Conservation (phyloP, 305 asterid genomes). For the Withania somnifera region DNA sequence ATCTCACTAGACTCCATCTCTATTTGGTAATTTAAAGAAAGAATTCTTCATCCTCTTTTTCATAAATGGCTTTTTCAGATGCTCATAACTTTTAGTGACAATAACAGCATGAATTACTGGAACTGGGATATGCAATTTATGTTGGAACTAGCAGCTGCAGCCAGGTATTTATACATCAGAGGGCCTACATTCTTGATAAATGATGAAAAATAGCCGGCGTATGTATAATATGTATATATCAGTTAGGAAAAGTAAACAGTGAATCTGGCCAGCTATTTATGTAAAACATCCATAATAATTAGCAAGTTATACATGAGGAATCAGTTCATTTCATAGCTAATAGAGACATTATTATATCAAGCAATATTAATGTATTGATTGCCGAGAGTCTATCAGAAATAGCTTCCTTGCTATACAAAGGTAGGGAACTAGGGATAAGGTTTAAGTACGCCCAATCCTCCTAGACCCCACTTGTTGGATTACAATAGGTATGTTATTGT, state of each 20-base stretch:
- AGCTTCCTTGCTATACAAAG: too few species aligned
- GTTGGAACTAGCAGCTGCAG: constrained; percentile 18
- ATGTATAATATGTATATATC: not conserved
- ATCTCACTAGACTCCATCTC: constrained; percentile 23
- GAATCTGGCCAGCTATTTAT: not conserved
- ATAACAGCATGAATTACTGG: constrained; percentile 25
- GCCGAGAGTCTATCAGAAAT: not conserved
- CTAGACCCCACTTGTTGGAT: not conserved
- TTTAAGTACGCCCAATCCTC: not conserved
- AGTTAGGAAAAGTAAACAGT: not conserved
- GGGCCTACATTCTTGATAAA: not conserved
- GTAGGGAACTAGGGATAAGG: too few species aligned
- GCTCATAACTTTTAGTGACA: not conserved
- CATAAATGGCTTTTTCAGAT: not conserved
- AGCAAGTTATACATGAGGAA: not conserved
- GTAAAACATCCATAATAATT: not conserved
- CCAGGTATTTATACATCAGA: constrained; percentile 14
- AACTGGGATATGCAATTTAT: constrained; percentile 22
- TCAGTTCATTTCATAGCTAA: not conserved
- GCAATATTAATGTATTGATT: not conserved
- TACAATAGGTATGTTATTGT: not conserved
- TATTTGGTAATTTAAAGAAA: constrained; percentile 10
- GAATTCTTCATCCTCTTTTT: not conserved
- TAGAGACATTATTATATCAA: not conserved
- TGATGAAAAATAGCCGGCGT: not conserved